Conservation (phyloP, 2,329 filamentous ascomycete species). For the Nemania abortiva region DNA sequence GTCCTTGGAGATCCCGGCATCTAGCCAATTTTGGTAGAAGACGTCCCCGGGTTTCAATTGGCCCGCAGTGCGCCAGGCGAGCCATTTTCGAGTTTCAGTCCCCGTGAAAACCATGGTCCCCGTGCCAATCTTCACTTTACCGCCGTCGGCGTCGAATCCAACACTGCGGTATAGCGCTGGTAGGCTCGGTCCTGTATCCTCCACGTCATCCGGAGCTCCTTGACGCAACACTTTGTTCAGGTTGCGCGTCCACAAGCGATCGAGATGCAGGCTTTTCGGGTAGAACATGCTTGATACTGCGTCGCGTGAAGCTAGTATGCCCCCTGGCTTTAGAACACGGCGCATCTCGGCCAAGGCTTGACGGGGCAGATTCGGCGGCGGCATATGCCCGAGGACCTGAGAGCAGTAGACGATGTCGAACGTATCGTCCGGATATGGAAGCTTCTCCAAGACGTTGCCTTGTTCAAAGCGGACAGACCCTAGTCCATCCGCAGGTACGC, state of each 20-base stretch:
- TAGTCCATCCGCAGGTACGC: conserved; percentile 10
- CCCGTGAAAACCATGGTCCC: conserved; percentile 49
- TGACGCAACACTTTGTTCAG: conserved; percentile 41
- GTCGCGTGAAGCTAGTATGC: conserved; percentile 54
- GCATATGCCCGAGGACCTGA: conserved; percentile 59
- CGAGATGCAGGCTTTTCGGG: conserved; percentile 48
- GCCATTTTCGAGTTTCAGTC: conserved; percentile 47
- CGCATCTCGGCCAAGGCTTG: conserved; percentile 57
- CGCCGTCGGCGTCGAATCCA: conserved; percentile 51
- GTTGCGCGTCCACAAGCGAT: conserved; percentile 49
- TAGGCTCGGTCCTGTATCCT: conserved; percentile 44
- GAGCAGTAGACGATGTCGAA: conserved; percentile 60
- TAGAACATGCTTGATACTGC: conserved; percentile 51
- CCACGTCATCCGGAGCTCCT: conserved; percentile 36
- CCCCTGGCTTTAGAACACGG: conserved; percentile 58
- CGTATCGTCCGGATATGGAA: conserved; percentile 54
- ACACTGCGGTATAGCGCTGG: conserved; percentile 50
- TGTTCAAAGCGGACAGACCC: conserved; percentile 50
- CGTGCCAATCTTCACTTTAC: conserved; percentile 46
- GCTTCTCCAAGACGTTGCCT: conserved; percentile 53
- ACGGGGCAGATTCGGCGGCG: conserved; percentile 46
- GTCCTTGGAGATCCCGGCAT: conserved; percentile 52
- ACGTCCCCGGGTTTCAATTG: conserved; percentile 48
- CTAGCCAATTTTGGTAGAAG: conserved; percentile 53
- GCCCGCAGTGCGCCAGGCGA: conserved; percentile 45